Base-by-base conservation (phyloP, 805 yeast species). In the Danielia reshetovae region DNA sequence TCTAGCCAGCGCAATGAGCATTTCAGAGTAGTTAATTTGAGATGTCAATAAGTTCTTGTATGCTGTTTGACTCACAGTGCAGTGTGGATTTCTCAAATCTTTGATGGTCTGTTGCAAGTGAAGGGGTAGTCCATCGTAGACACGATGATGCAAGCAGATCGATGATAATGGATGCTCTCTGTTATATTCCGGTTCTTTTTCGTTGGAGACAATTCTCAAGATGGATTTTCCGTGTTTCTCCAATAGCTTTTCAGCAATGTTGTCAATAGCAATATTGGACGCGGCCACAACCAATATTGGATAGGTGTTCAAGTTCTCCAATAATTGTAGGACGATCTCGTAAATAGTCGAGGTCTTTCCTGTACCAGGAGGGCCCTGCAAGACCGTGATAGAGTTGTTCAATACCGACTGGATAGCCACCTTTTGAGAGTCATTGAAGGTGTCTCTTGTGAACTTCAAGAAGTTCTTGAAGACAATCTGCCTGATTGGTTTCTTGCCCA, bases 241-340 rank as follows among this genome's bases (percentile, higher is more conserved):
- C 49, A 79, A 52, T 38, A 81, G 60, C 49, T 81, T 80, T 44
- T 81, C 87, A 1, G 87, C 87, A 54, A 81, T 79, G 43, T 81
- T 81, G 52, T 81, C 87, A 47, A 81, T 79, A 2, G 88, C 88
- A 49, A 81, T 76, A 48, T 81, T 81, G 1, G 86, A 79, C 2
- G 86, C 84, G 1, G 89, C 87, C 32, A 79, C 85, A 36, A 81
- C 85, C 36, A 81, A 59, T 27, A 81, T 77, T 1, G 87, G 87
- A 46, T 67, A 76, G 2, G 78, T 68, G 47, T 73, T 65, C 43
- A 75, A 64, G 30, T 74, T 74, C 27, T 68, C 72, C 35, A 80
- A 60, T 38, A 79, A 62, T 48, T 79, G 80, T 27, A 77, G 48
- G 38, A 77, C 60, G 46, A 66, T 59, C 38, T 65, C 72, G 39